Percentiles rank a stretch among this genome's conserved stretches.
Conservation (phyloP, 306 rosid species). For the Boehmeria nivea region DNA sequence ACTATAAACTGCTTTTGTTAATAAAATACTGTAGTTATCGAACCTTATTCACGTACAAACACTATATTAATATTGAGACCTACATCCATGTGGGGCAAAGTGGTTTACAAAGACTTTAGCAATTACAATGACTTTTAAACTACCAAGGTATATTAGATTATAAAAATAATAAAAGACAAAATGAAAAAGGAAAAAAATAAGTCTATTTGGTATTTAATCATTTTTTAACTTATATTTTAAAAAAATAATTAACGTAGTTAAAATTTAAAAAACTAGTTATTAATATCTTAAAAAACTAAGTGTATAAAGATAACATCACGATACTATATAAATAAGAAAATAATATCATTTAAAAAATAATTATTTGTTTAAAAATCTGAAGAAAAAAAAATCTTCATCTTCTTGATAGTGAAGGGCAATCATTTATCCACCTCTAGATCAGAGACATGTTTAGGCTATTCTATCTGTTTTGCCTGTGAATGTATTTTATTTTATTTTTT, state of each 20-base stretch:
- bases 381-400: neutral
- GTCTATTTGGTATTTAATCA: too few species aligned
- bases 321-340: too few species aligned
- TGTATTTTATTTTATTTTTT: too few species aligned
- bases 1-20: neutral
- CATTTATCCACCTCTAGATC: neutral
- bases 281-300: too few species aligned
- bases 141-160: neutral
- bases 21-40: neutral
- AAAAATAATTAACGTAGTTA: too few species aligned
- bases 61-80: neutral
- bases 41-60: neutral
- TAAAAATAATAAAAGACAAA: neutral
- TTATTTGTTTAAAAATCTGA: too few species aligned
- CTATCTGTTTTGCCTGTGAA: neutral
- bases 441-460: neutral
- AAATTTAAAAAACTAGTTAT: too few species aligned
- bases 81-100: constrained; percentile 1
- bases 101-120: too few species aligned
- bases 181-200: too few species aligned
- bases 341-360: too few species aligned
- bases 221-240: too few species aligned
- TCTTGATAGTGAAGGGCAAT: constrained; percentile 3
- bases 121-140: neutral
- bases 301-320: too few species aligned